Evolutionary conservation across 106 monocot species (phyloP), one percentile per base, ranked within the genome.

Genomic region (Acanthochlamys bracteata): DNA sequence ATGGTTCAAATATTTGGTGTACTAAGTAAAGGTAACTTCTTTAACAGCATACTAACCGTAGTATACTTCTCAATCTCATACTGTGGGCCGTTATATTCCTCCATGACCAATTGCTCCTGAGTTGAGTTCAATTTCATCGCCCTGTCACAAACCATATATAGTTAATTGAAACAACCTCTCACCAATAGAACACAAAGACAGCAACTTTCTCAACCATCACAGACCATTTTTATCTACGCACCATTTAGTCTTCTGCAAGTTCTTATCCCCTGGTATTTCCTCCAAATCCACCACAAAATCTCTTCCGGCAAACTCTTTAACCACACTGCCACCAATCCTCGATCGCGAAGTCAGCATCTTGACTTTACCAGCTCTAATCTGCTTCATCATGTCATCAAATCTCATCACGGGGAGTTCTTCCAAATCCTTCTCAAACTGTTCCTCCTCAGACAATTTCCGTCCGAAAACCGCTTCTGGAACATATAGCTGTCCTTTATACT

Each of bases 41-140:
- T n/a, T n/a, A n/a, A n/a, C n/a, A n/a, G 13, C 43, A 45, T 9
- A 45, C 76, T 65, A 20, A 89, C 89, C 69, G 47, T 85, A 24
- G 70, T 83, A 14, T 79, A 71, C 69, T 71, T 86, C 73, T 90
- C 90, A 42, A 90, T 90, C 80, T 90, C 90, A 64, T 90, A 90
- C 51, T 83, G 82, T 13, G 78, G 75, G 23, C 86, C 86, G 41
- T 26, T 78, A 57, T 91, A 91, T 47, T 76, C 78, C 57, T 73
- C 83, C 78, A 83, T 59, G 11, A 69, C 72, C 21, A 27, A 59
- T 54, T 33, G 70, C 39, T 62, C 69, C 66, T 91, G 75, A 65
- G 53, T 78, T 7, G 75, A 39, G 53, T 41, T 80, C 70, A 91
- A 60, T 61, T 72, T 86, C 43, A 86, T 83, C 56, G 78, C 61